Conservation (phyloP, 2,329 filamentous ascomycete species). For the Talaromyces pinophilus region DNA sequence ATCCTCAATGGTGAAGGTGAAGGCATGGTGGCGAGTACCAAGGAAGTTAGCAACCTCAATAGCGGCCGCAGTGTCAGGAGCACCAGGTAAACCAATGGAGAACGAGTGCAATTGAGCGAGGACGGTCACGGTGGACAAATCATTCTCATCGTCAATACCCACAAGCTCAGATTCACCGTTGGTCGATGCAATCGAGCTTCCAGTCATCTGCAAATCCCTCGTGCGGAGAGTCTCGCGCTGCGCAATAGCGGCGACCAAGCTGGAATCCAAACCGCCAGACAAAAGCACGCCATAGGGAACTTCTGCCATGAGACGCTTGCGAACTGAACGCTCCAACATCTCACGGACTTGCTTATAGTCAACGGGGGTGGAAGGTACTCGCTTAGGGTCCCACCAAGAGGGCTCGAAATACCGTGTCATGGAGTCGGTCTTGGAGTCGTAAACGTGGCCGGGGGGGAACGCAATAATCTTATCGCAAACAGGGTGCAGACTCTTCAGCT, state of each 20-base stretch:
- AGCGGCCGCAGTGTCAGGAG: constrained; percentile 89
- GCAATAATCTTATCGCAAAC: constrained; percentile 94
- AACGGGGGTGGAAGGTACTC: constrained; percentile 75
- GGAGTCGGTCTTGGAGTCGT: constrained; percentile 86
- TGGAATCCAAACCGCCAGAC: constrained; percentile 94
- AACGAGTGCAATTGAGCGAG: constrained; percentile 97
- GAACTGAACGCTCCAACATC: constrained; percentile 83
- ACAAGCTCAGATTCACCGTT: constrained; percentile 65
- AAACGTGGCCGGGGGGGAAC: constrained; percentile 94
- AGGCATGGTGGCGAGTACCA: constrained; percentile 95
- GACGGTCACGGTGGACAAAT: constrained; percentile 84
- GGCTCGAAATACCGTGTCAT: constrained; percentile 88
- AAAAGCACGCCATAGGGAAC: constrained; percentile 95
- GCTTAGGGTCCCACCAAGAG: constrained; percentile 82
- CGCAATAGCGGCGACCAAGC: constrained; percentile 89
- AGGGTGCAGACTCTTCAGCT: constrained; percentile 87
- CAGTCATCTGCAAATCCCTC: constrained; percentile 57
- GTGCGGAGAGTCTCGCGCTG: constrained; percentile 85
- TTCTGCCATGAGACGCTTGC: constrained; percentile 97
- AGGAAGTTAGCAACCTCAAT: constrained; percentile 94
- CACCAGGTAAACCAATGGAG: constrained; percentile 91
- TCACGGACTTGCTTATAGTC: constrained; percentile 81
- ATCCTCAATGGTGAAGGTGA: constrained; percentile 97
- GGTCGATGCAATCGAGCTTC: constrained; percentile 47
- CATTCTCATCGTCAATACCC: constrained; percentile 90